These are phyloP conservation scores for Oryza meridionalis DNA, from an alignment of 176 grass and related monocot genomes.

Conservation along the genomic window DNA sequence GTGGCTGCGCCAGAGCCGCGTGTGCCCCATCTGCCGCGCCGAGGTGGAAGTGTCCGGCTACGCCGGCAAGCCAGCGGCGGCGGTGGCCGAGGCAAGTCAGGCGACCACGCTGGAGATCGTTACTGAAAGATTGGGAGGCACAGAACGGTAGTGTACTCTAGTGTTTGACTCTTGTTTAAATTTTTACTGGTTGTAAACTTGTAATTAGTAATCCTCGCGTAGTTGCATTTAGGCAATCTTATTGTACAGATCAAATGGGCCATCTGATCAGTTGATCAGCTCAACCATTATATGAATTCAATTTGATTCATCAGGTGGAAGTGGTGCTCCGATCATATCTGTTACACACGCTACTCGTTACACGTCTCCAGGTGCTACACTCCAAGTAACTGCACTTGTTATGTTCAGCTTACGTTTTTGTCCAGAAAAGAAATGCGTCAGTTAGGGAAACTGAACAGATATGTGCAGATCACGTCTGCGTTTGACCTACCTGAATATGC, in stretches of 20 bases:
- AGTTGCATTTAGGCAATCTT: background rate
- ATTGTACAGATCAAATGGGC: background rate
- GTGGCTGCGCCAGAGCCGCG: constrained; percentile 57
- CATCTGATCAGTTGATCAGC: background rate
- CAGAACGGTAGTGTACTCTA: background rate
- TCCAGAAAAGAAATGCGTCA: too few species aligned
- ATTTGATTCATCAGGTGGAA: background rate
- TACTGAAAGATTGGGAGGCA: background rate
- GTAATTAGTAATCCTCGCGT: background rate
- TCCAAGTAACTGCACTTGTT: background rate
- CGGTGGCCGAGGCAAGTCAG: background rate
- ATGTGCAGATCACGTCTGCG: background rate
- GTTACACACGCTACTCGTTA: too few species aligned
- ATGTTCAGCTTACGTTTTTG: background rate
- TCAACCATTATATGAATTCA: background rate
- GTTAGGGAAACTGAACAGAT: background rate
- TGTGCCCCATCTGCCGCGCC: constrained; percentile 69
- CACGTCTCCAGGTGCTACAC: background rate
- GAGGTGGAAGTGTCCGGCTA: constrained; percentile 1
- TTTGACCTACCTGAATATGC: background rate
- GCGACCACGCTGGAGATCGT: background rate
- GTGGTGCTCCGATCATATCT: too few species aligned
- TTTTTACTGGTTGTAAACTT: too few species aligned
- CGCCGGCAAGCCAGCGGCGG: background rate
- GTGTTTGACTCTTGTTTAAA: background rate